Percentiles rank a stretch among this genome's conserved stretches.
These are phyloP conservation scores for Scheffersomyces lignosus DNA, from an alignment of 805 yeast species.

Conservation along the genomic window DNA sequence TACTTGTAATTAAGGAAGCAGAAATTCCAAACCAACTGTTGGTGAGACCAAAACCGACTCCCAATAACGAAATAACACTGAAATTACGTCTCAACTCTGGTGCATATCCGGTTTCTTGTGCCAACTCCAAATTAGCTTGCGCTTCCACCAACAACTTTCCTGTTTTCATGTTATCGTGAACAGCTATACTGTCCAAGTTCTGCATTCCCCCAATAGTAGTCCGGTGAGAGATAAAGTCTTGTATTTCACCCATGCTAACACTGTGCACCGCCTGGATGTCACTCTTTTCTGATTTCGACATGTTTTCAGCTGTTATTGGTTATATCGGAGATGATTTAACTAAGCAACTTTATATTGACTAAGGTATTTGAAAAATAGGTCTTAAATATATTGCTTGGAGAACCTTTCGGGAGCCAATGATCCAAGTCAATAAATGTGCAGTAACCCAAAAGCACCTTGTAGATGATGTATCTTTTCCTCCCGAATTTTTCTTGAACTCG, in stretches of 20 bases:
- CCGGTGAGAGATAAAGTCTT: constrained; percentile 2
- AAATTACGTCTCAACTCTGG: constrained; percentile 30
- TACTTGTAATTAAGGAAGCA: constrained; percentile 55
- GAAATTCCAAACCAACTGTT: constrained; percentile 64
- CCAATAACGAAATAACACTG: constrained; percentile 48
- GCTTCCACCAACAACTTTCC: constrained; percentile 15
- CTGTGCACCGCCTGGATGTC: constrained; percentile 8
- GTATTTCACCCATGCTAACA: constrained; percentile 6
- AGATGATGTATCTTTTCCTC: too few species aligned
- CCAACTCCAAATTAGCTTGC: constrained; percentile 24
- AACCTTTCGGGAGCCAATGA: too few species aligned
- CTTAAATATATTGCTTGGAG: too few species aligned
- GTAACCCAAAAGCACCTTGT: too few species aligned
- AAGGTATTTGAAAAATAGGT: too few species aligned
- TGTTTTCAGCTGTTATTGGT: too few species aligned
- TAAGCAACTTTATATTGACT: too few species aligned
- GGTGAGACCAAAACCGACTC: constrained; percentile 61
- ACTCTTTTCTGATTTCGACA: not conserved
- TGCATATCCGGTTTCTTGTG: constrained; percentile 28
- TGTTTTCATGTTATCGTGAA: constrained; percentile 5
- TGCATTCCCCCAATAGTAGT: not conserved
- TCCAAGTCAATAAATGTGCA: too few species aligned
- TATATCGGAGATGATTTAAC: too few species aligned
- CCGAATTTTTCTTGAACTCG: too few species aligned
- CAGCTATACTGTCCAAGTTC: constrained; percentile 6